Conservation (phyloP, 73 alveolate genomes). For the Blepharisma stoltei region DNA sequence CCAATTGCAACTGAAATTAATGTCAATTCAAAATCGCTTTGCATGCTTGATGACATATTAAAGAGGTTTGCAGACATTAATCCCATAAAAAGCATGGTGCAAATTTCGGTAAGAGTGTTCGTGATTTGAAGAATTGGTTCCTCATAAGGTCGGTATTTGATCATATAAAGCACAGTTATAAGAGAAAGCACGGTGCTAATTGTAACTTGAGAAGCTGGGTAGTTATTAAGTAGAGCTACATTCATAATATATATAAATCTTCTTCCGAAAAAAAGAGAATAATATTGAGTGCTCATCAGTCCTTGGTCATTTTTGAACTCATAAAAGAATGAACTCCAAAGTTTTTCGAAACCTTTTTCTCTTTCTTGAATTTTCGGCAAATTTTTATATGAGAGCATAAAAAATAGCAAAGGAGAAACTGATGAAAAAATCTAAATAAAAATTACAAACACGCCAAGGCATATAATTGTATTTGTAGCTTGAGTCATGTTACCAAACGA, state of each 20-base stretch:
- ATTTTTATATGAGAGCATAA: background rate
- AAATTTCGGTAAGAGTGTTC: too few relatives aligned
- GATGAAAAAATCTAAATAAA: background rate
- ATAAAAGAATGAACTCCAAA: background rate
- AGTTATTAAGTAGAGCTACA: background rate
- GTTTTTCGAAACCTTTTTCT: background rate
- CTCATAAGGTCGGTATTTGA: background rate
- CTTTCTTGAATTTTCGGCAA: background rate
- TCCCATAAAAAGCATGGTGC: too few relatives aligned
- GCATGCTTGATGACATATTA: too few relatives aligned
- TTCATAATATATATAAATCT: background rate
- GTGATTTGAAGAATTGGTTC: background rate
- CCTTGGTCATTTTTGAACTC: conserved; percentile 4
- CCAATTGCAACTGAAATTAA: too few relatives aligned
- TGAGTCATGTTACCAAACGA: background rate
- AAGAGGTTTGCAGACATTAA: too few relatives aligned
- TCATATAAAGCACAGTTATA: background rate
- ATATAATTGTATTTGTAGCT: background rate
- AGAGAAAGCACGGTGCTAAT: background rate
- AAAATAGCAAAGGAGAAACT: background rate
- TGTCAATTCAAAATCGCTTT: too few relatives aligned
- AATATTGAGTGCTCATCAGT: background rate
- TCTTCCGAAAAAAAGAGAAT: background rate
- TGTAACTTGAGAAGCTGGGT: background rate
- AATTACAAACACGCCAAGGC: background rate